Percentiles rank a stretch among this genome's conserved stretches.
phyloP scores from a whole-genome alignment of 2,329 filamentous ascomycete genomes.

The Diplocarpon mali region DNA sequence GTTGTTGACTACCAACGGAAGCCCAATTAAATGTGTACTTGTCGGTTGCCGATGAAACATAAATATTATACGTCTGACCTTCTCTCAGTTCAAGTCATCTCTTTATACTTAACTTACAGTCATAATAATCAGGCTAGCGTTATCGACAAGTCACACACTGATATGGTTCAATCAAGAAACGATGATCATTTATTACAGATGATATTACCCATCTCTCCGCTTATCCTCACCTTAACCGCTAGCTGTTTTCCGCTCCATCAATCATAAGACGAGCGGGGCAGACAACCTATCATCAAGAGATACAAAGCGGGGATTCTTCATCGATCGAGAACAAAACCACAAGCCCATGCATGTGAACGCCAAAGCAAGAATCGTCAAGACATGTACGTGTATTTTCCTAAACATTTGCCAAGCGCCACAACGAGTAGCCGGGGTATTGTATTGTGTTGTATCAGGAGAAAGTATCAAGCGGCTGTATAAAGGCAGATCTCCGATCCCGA shows the following conservation, averaged over 20 bases:
- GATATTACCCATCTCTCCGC: not conserved
- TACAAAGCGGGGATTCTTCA: conserved; percentile 3
- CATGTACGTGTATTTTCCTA: not conserved
- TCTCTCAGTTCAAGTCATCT: too few species aligned
- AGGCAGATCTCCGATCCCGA: not conserved
- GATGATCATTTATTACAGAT: not conserved
- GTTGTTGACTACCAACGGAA: too few species aligned
- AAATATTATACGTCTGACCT: too few species aligned
- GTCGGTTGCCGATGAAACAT: too few species aligned
- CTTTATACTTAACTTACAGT: too few species aligned
- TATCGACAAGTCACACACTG: too few species aligned
- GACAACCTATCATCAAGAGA: not conserved
- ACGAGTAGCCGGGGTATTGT: not conserved
- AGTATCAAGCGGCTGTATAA: conserved; percentile 1
- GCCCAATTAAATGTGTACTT: too few species aligned
- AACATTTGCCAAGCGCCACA: not conserved
- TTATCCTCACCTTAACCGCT: not conserved
- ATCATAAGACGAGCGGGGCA: not conserved
- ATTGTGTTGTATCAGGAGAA: not conserved
- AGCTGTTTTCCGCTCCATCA: not conserved
- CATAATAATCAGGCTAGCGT: too few species aligned
- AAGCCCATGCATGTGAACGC: conserved; percentile 4
- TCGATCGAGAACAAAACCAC: not conserved
- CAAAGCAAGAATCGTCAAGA: not conserved
- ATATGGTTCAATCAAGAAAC: too few species aligned